Percentiles rank a stretch among this genome's conserved stretches.
Conservation (phyloP, 306 rosid species). For the Fragaria nilgerrensis region DNA sequence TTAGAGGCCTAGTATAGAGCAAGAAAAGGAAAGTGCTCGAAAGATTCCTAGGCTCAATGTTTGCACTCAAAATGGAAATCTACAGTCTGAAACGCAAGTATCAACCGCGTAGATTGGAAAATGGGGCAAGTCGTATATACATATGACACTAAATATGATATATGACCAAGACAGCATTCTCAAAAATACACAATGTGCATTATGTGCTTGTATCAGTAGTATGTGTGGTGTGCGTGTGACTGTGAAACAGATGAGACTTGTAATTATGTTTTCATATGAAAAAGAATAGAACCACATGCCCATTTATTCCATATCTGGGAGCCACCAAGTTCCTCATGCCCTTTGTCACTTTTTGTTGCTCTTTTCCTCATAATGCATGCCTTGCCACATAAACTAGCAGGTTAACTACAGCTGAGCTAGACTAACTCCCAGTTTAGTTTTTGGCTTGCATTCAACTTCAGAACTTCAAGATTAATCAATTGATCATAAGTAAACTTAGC, state of each 20-base stretch:
- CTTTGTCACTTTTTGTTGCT: not conserved
- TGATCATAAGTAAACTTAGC: not conserved
- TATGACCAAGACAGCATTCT: constrained; percentile 21
- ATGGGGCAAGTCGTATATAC: constrained; percentile 15
- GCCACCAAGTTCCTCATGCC: constrained; percentile 19
- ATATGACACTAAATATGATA: constrained; percentile 11
- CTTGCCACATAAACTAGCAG: not conserved
- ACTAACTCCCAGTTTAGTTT: not conserved
- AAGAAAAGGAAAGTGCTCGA: constrained; percentile 13
- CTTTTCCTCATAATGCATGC: not conserved
- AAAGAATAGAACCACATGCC: constrained; percentile 10
- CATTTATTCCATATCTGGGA: constrained; percentile 4
- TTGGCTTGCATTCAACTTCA: not conserved
- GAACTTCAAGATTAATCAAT: not conserved
- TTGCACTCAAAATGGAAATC: constrained; percentile 1
- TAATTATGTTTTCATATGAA: constrained; percentile 11
- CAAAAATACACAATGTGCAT: not conserved
- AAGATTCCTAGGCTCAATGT: constrained; percentile 22
- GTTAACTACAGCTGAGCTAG: not conserved
- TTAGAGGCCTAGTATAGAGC: constrained; percentile 2
- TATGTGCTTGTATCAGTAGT: not conserved
- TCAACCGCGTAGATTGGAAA: constrained; percentile 12
- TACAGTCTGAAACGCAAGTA: not conserved
- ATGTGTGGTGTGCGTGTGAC: constrained; percentile 15
- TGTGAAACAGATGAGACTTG: not conserved